Percentiles rank a stretch among this genome's conserved stretches.
These are phyloP conservation scores for Zymoseptoria crescenta DNA, from an alignment of 2,329 filamentous ascomycete species.

Conservation along the genomic window DNA sequence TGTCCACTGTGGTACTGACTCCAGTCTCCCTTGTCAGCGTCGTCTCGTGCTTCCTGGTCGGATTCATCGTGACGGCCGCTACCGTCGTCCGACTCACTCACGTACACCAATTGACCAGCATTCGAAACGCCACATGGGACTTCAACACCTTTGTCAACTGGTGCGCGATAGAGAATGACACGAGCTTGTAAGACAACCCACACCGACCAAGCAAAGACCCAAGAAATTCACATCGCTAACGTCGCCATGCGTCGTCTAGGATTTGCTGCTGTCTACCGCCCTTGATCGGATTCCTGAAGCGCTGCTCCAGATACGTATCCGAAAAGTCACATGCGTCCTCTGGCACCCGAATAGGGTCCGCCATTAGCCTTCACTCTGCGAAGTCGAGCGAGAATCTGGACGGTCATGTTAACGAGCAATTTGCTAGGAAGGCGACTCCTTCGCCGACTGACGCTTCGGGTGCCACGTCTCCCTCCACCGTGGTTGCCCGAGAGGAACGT, in stretches of 20 bases:
- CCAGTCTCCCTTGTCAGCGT: background rate
- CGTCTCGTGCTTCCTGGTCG: conserved; percentile 9
- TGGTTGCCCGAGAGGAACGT: too few species aligned
- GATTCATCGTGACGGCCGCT: conserved; percentile 9
- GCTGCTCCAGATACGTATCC: background rate
- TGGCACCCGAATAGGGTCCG: background rate
- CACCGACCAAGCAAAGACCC: background rate
- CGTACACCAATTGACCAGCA: background rate
- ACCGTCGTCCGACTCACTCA: conserved; percentile 7
- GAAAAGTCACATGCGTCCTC: background rate
- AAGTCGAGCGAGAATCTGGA: too few species aligned
- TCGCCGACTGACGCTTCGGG: too few species aligned
- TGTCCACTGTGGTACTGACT: background rate
- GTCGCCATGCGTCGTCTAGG: background rate
- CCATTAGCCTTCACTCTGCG: background rate
- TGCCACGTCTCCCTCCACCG: too few species aligned
- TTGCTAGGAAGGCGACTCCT: too few species aligned
- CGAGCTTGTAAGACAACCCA: background rate
- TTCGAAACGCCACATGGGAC: conserved; percentile 6
- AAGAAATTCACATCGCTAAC: background rate
- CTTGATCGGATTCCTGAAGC: background rate
- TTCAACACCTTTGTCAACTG: background rate
- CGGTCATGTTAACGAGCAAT: too few species aligned
- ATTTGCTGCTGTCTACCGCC: background rate
- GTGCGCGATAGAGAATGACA: background rate